phyloP scores from a whole-genome alignment of 2,329 filamentous ascomycete genomes.

The Stemphylium beticola region DNA sequence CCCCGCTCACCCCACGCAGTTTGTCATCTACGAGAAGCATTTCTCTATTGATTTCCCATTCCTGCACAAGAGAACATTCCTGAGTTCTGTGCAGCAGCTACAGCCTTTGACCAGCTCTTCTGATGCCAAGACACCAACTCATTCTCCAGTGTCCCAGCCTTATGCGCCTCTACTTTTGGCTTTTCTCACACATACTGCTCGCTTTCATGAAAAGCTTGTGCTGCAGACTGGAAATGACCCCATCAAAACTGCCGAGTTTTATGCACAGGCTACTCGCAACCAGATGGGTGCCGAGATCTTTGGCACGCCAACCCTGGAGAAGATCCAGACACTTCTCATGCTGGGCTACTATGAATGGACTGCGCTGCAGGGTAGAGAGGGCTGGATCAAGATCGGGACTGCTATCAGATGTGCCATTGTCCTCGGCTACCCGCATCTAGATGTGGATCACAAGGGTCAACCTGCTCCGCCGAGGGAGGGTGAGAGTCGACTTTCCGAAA shows the following conservation, averaged over 20 bases:
- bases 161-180: conserved; percentile 66
- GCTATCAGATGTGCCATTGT: conserved; percentile 63
- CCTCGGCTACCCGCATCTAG: conserved; percentile 39
- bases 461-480: conserved; percentile 3
- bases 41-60: conserved; percentile 77
- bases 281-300: conserved; percentile 43
- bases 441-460: conserved; percentile 34
- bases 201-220: conserved; percentile 66
- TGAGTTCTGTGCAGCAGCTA: conserved; percentile 42
- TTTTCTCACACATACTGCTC: conserved; percentile 71
- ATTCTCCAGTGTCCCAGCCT: conserved; percentile 51
- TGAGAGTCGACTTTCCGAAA: conserved; percentile 22
- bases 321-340: conserved; percentile 73
- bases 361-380: conserved; percentile 65
- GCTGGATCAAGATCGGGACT: conserved; percentile 70
- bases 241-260: conserved; percentile 63
- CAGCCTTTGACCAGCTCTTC: conserved; percentile 42
- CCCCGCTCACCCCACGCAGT: conserved; percentile 44
- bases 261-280: conserved; percentile 64
- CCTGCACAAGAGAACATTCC: conserved; percentile 69
- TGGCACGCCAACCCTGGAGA: conserved; percentile 61
- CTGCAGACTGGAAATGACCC: conserved; percentile 15
- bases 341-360: conserved; percentile 75
- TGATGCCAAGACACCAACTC: conserved; percentile 24
- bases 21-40: conserved; percentile 73